Evolutionary conservation across 129 eudicot genomes (phyloP).

Genomic region (Flaveria ramosissima): DNA sequence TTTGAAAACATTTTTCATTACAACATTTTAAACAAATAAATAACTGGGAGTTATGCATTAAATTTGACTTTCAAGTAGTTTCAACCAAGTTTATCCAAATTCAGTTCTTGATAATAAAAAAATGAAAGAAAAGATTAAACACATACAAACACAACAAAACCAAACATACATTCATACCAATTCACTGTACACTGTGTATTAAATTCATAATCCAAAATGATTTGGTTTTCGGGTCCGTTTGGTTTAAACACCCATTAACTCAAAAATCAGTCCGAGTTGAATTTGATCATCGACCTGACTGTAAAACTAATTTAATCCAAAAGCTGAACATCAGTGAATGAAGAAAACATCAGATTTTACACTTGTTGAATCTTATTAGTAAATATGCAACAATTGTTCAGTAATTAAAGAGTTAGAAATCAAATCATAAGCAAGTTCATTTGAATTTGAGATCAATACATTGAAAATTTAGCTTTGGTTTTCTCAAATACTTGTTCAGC

Average conservation of each 20-base stretch:
- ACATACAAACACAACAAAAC: too few relatives aligned
- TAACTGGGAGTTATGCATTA: background rate
- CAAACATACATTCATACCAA: too few relatives aligned
- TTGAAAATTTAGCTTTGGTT: slow-evolving; percentile 64
- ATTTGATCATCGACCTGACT: background rate
- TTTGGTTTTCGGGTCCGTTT: background rate
- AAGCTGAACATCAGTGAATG: background rate
- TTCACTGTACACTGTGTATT: too few relatives aligned
- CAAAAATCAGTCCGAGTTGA: background rate
- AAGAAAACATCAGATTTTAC: slow-evolving; percentile 7
- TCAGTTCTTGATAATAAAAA: too few relatives aligned
- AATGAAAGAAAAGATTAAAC: too few relatives aligned
- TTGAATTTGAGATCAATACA: slow-evolving; percentile 25
- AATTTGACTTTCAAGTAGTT: background rate
- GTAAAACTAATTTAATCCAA: background rate
- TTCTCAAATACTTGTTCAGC: slow-evolving; percentile 93
- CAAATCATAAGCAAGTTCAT: slow-evolving; percentile 1
- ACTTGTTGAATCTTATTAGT: background rate
- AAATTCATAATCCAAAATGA: background rate
- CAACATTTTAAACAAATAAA: background rate
- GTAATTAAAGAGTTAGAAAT: slow-evolving; percentile 9
- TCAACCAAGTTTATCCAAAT: too few relatives aligned
- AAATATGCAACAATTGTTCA: slow-evolving; percentile 8
- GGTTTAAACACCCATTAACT: background rate
- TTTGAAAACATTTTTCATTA: too few relatives aligned